phyloP scores from a whole-genome alignment of 2,329 filamentous ascomycete species.

The Triangularia setosa region DNA sequence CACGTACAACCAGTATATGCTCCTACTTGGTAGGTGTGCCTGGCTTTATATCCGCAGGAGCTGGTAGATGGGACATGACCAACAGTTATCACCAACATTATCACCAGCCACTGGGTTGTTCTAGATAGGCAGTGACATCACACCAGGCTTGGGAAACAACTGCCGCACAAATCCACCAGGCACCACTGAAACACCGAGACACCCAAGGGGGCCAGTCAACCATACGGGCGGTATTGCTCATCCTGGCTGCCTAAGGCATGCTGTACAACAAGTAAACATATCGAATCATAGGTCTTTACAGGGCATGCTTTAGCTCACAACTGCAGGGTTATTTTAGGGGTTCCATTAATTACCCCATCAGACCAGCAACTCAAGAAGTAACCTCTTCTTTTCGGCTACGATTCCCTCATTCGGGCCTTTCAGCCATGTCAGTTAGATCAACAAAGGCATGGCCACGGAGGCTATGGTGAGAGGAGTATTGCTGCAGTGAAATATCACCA shows the following conservation, averaged over 20 bases:
- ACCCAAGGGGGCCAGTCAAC: background rate
- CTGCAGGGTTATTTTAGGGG: background rate
- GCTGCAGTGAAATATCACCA: background rate
- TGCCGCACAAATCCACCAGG: background rate
- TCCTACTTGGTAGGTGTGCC: background rate
- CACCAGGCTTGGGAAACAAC: background rate
- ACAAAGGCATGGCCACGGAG: background rate
- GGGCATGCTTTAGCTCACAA: background rate
- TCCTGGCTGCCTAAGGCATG: background rate
- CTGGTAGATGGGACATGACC: background rate
- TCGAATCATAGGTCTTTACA: background rate
- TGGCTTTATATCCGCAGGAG: background rate
- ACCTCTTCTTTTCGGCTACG: background rate
- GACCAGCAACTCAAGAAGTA: background rate
- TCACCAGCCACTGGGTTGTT: background rate
- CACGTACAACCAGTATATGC: background rate
- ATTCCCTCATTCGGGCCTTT: background rate
- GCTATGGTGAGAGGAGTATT: background rate
- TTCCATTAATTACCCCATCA: background rate
- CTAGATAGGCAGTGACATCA: background rate
- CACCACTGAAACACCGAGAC: background rate
- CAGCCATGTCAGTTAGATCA: background rate
- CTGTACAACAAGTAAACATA: background rate
- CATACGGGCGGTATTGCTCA: background rate
- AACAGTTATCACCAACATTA: background rate